Evolutionary conservation across 139 green algal species (phyloP), one percentile per base, ranked within the genome.

Genomic region (Picochlorum costavermella): DNA sequence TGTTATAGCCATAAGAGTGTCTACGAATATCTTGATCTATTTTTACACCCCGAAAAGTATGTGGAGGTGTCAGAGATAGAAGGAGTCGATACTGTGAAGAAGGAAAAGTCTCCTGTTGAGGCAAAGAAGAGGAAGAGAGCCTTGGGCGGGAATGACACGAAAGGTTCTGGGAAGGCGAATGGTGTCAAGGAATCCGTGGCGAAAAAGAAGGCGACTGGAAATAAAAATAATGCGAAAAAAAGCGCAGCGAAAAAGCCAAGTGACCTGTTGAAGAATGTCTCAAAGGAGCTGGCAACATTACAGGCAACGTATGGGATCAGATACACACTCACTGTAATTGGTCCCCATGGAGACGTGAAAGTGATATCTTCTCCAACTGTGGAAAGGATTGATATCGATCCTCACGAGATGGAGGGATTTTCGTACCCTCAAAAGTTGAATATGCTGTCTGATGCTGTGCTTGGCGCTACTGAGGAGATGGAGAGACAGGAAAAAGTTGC

Each of bases 301-400:
- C 64, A 44, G n/a, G 66, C 57, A 23, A 33, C 61, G 56, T 72
- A 56, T 33, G 66, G 56, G 29, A 28, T 65, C 14, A 51, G 62
- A 25, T 72, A 67, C 37, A 59, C 56, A 2, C 66, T 72, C 11
- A 72, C 66, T 6, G 28, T 72, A 2, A 23, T 67, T 25, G 25
- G 40, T 20, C 14, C 14, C 3, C 29, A 59, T 6, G 49, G 56
- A 0, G n/a, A 56, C 29, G 12, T 72, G 66, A 45, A 72, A 45
- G 56, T 72, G 20, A 3, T 67, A 13, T 65, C 66, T 4, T 72
- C 56, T 20, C 46, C 46, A 28, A 53, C 46, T 53, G 46, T 53
- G 12, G 16, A 20, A 53, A 53, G 12, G n/a, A 28, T 53, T 12
- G 46, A 53, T 53, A 53, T 53, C 9, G 46, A 53, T 53, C 46